phyloP scores from a whole-genome alignment of 331 rosid species.

The Acacia pycnantha region DNA sequence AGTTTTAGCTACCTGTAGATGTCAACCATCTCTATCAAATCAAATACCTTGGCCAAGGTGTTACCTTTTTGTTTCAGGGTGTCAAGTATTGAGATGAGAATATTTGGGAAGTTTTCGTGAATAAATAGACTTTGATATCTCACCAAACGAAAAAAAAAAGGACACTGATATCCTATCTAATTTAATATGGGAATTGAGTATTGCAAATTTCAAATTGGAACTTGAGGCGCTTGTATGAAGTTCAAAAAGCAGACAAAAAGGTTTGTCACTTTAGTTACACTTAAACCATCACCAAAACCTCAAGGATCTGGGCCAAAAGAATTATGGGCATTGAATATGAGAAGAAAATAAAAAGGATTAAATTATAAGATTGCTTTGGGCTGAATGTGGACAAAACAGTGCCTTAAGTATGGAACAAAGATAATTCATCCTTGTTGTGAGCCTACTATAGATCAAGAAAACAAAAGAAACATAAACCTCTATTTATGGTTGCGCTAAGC shows the following conservation, averaged over 20 bases:
- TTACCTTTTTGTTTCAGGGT: not conserved
- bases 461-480: not conserved
- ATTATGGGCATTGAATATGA: not conserved
- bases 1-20: conserved; percentile 16
- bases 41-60: not conserved
- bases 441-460: not conserved
- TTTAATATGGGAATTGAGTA: not conserved
- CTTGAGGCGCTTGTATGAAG: not conserved
- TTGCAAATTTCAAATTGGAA: not conserved
- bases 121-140: not conserved
- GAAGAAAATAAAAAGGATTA: not conserved
- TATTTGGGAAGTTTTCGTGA: not conserved
- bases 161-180: not conserved
- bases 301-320: not conserved
- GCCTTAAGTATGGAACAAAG: not conserved
- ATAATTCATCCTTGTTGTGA: not conserved
- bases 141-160: not conserved
- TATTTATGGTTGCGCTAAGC: not conserved
- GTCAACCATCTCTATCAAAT: not conserved
- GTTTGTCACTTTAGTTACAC: not conserved
- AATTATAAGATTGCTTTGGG: not conserved
- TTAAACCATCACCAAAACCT: not conserved
- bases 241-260: not conserved
- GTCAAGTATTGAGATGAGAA: not conserved
- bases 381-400: not conserved